Conservation (phyloP, 1,284 basidiomycete genomes). For the Apiotrichum mycotoxinovorans region DNA sequence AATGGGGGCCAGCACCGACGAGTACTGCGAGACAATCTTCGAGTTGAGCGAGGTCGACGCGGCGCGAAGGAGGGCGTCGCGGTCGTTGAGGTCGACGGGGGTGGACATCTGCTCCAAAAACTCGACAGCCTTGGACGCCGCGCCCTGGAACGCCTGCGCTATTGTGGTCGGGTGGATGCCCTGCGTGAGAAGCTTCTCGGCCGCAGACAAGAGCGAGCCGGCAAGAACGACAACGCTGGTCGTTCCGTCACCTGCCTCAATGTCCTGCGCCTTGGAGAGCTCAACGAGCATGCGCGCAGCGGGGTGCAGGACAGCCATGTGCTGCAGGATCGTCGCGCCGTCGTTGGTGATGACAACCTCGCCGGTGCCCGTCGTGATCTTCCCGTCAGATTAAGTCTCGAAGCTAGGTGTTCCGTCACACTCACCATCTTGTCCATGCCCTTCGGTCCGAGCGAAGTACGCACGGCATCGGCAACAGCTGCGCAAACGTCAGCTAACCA, state of each 20-base stretch:
- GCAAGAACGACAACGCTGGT: conserved; percentile 97
- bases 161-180: conserved; percentile 95
- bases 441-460: conserved; percentile 93
- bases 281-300: conserved; percentile 99
- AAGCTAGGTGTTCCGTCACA: conserved; percentile 10
- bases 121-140: conserved; percentile 89
- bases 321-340: conserved; percentile 96
- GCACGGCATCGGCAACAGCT: conserved; percentile 97
- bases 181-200: conserved; percentile 95
- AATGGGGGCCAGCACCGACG: conserved; percentile 92
- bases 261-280: conserved; percentile 94
- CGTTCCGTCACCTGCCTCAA: conserved; percentile 99
- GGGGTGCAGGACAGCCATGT: conserved; percentile 95
- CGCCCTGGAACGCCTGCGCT: conserved; percentile 91
- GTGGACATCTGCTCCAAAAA: conserved; percentile 89
- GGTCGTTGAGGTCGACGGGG: conserved; percentile 88
- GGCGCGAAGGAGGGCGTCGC: conserved; percentile 78
- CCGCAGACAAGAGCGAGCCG: conserved; percentile 85
- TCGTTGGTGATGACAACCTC: conserved; percentile 99
- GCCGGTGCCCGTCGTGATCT: conserved; percentile 97
- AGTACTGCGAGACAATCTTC: conserved; percentile 99
- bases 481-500: conserved; percentile 13
- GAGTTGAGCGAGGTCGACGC: conserved; percentile 96
- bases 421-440: conserved; percentile 99
- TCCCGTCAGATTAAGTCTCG: conserved; percentile 11